Evolutionary conservation across 495 filamentous ascomycete species (phyloP).

Genomic region (Peziza echinospora): DNA sequence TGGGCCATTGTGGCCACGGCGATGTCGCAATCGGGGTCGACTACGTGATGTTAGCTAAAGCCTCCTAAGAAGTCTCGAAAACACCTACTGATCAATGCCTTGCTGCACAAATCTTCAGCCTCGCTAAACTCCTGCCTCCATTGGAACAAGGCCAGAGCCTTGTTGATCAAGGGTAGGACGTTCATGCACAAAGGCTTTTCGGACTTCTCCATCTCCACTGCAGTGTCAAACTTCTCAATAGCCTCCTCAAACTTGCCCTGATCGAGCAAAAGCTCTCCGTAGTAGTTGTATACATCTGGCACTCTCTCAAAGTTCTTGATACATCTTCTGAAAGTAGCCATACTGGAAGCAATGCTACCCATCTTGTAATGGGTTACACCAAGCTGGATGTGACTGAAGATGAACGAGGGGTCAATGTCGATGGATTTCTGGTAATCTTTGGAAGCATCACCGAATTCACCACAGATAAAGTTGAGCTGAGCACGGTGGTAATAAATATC

Average conservation of each 20-base stretch:
- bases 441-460: constrained; percentile 76
- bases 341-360: constrained; percentile 91
- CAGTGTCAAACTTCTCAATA: constrained; percentile 94
- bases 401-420: constrained; percentile 82
- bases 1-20: constrained; percentile 98
- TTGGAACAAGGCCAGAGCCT: constrained; percentile 88
- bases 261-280: constrained; percentile 91
- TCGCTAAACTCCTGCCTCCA: constrained; percentile 92
- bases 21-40: constrained; percentile 97
- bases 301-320: constrained; percentile 97
- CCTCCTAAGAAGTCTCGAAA: constrained; percentile 2
- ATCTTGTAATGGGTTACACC: constrained; percentile 99
- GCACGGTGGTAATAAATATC: constrained; percentile 99
- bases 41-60: constrained; percentile 33
- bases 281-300: constrained; percentile 99
- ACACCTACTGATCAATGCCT: constrained; percentile 81
- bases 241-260: constrained; percentile 88
- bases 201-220: constrained; percentile 92
- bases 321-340: constrained; percentile 91
- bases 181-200: constrained; percentile 88
- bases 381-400: constrained; percentile 98
- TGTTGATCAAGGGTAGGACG: constrained; percentile 94
- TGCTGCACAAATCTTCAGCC: constrained; percentile 89
- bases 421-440: constrained; percentile 99
- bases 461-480: constrained; percentile 93